A percentile compares a stretch with the other conserved stretches of the same genome.
Evolutionary conservation across 768 basidiomycete genomes (phyloP).

Genomic region (Boletus vermiculosoides): DNA sequence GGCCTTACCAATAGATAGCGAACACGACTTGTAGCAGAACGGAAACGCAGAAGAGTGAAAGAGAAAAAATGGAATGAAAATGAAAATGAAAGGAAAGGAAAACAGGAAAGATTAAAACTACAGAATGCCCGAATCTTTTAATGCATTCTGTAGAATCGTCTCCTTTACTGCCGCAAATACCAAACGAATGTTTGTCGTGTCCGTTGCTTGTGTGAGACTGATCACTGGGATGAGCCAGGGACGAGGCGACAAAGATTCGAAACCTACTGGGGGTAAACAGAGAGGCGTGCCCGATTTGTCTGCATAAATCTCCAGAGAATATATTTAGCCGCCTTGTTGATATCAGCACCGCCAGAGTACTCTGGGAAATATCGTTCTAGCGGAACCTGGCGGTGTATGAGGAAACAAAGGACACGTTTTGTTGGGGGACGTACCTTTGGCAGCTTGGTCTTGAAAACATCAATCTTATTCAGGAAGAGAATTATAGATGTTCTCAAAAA

Average conservation of each 20-base stretch:
- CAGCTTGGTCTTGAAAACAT: slow-evolving; percentile 73
- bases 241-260: background rate
- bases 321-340: slow-evolving; percentile 93
- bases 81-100: background rate
- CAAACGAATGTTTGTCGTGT: slow-evolving; percentile 77
- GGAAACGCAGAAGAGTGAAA: background rate
- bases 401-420: background rate
- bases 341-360: slow-evolving; percentile 84
- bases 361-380: slow-evolving; percentile 83
- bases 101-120: slow-evolving; percentile 24
- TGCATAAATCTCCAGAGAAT: slow-evolving; percentile 96
- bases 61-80: background rate
- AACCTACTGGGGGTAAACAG: slow-evolving; percentile 87
- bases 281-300: slow-evolving; percentile 77
- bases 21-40: slow-evolving; percentile 13
- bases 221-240: background rate
- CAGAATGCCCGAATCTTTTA: slow-evolving; percentile 84
- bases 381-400: slow-evolving; percentile 47
- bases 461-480: slow-evolving; percentile 69
- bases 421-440: slow-evolving; percentile 39
- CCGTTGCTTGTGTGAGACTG: slow-evolving; percentile 85
- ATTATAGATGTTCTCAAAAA: slow-evolving; percentile 67
- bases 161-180: slow-evolving; percentile 91
- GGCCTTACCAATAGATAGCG: slow-evolving; percentile 30
- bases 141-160: slow-evolving; percentile 87